A percentile compares a stretch with the other conserved stretches of the same genome.
These are phyloP conservation scores for Saksenaea vasiformis DNA, from an alignment of 371 early-diverging fungal genomes.

Conservation along the genomic window DNA sequence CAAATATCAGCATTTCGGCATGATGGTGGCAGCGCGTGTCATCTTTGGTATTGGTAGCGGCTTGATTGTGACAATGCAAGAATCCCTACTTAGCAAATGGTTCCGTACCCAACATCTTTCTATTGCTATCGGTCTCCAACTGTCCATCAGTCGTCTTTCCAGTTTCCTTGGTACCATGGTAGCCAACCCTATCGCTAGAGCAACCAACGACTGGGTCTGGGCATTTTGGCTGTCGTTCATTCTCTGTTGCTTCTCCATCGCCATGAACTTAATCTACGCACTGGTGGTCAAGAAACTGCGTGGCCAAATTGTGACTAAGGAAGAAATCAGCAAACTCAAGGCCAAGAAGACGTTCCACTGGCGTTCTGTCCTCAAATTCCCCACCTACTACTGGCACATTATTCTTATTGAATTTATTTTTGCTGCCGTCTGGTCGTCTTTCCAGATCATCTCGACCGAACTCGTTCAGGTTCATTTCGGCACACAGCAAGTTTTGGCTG, in stretches of 20 bases:
- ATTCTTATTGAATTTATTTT: slow-evolving; percentile 41
- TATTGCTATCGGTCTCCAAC: slow-evolving; percentile 40
- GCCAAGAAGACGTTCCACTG: slow-evolving; percentile 27
- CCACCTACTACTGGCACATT: slow-evolving; percentile 42
- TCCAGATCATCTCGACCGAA: slow-evolving; percentile 48
- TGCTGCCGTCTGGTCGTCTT: slow-evolving; percentile 52
- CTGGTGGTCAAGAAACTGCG: slow-evolving; percentile 33
- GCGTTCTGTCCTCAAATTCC: slow-evolving; percentile 34
- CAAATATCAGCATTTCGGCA: slow-evolving; percentile 17
- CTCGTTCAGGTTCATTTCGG: slow-evolving; percentile 37
- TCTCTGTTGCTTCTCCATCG: slow-evolving; percentile 34
- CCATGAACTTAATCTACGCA: slow-evolving; percentile 32
- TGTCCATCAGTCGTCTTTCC: slow-evolving; percentile 35
- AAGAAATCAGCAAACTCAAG: slow-evolving; percentile 19
- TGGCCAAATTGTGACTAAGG: slow-evolving; percentile 13
- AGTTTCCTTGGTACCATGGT: slow-evolving; percentile 47
- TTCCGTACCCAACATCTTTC: slow-evolving; percentile 36
- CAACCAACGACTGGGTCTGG: slow-evolving; percentile 47
- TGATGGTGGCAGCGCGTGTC: slow-evolving; percentile 36
- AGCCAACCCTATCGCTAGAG: slow-evolving; percentile 33
- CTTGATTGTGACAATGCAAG: slow-evolving; percentile 43
- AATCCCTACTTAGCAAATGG: slow-evolving; percentile 44
- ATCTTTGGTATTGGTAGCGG: slow-evolving; percentile 46
- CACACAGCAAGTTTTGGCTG: slow-evolving; percentile 35
- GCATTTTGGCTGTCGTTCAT: slow-evolving; percentile 50